Base-by-base conservation (phyloP, 1,284 basidiomycete genomes). In the Rhodotorula sp. region DNA sequence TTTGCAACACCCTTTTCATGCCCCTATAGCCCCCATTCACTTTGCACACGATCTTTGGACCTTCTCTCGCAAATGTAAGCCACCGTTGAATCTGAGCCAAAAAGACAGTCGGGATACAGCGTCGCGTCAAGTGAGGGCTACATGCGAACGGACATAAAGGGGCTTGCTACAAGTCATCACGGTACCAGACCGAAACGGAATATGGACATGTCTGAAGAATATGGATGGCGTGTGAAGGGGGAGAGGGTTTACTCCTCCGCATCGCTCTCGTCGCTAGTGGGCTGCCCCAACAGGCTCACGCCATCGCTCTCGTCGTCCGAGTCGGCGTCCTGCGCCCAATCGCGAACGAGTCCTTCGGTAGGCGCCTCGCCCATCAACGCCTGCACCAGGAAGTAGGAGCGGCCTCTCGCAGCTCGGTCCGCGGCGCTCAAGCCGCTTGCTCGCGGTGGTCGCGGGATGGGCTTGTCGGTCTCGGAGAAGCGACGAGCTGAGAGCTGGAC, bases 341-440 rank as follows among this genome's bases (percentile, higher is more conserved):
- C 70, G 5, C 70, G 48, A 8, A 71, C 49, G 55, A 68, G 38
- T 10, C 66, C 70, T n/a, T 71, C 66, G 15, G 70, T 59, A 34
- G 64, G 54, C 3, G n/a, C 31, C 54, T 71, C 66, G 5, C 70
- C 70, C 70, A 71, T 65, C 48, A 71, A 28, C 28, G 70, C 70
- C 60, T 71, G 70, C 28, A 71, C 70, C 28, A 71, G 59, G 62
- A 71, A 71, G 48, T 55, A 71, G 50, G 62, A 65, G 23, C 70
- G 34, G 2, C 70, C 63, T 52, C 31, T 57, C 10, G 55, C 48
- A 2, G 70, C 70, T 16, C 70, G 62, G 52, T 71, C 70, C n/a
- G 47, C 66, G 12, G 66, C 47, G 23, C 55, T 49, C 59, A 68
- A 48, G 34, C 26, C n/a, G 2, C 34, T 45, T 1, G 59, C 69